Evolutionary conservation across 345 rosid genomes (phyloP), one percentile per base, ranked within the genome.

Genomic region (Aquilaria malaccensis): DNA sequence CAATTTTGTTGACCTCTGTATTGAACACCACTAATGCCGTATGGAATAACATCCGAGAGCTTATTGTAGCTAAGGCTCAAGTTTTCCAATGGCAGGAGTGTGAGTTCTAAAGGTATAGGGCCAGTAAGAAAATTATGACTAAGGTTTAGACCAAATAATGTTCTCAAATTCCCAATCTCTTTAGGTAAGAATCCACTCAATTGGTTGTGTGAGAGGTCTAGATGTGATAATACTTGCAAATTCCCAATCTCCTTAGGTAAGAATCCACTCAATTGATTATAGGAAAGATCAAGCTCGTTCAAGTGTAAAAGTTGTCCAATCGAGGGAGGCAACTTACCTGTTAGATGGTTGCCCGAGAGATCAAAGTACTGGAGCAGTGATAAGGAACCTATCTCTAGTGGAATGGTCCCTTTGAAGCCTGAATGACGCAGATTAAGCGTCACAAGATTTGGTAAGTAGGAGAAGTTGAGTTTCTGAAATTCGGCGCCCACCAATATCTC

Each of bases 181-280:
- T 6, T 10, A 33, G 65, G 70, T 3, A 67, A 32, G 30, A 37
- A 11, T 33, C 69, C 69, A 29, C 29, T 13, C 13, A 65, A 11
- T 2, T 57, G 33, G 55, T 65, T 58, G 11, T 10, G 5, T 2
- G 33, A 66, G 45, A 67, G 58, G 11, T 58, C 11, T 12, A 65
- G 14, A 41, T 12, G 0, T 1, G 0, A 7, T 3, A 55, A 13
- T 11, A 2, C 7, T 2, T 2, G 9, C 46, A 65, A 2, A 4
- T 31, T 4, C 50, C 56, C 69, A 15, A 65, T 37, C 32, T 37
- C 31, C 0, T 7, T 1, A 4, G 57, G 69, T 13, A 65, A 15
- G 15, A 10, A 2, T 13, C 32, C 62, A 1, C 7, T 30, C 6
- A 65, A 10, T 7, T 13, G 22, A 13, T 65, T 65, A 14, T 47